A percentile compares a stretch with the other conserved stretches of the same genome.
phyloP scores from a whole-genome alignment of 257 asterid species.

The Nicotiana benthamiana region DNA sequence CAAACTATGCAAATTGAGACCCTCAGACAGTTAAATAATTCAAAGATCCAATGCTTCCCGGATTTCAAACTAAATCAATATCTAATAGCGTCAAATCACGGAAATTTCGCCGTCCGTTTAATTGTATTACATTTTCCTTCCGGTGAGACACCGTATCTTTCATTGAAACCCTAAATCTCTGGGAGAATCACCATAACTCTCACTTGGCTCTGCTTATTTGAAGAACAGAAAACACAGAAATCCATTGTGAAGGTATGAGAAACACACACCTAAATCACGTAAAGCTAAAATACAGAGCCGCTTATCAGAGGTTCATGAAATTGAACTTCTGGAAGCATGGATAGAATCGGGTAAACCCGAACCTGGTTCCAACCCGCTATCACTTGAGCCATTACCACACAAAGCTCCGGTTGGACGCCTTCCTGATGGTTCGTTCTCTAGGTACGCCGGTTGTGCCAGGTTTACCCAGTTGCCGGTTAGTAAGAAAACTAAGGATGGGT shows the following conservation, averaged over 20 bases:
- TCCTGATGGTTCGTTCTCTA: slow-evolving; percentile 54
- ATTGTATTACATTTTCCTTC: not conserved
- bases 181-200: not conserved
- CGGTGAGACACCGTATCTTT: not conserved
- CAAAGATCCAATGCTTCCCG: too few species aligned
- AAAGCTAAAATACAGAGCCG: slow-evolving; percentile 47
- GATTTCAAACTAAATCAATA: too few species aligned
- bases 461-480: slow-evolving; percentile 69
- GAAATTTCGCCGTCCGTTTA: not conserved
- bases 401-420: slow-evolving; percentile 52
- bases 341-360: slow-evolving; percentile 55
- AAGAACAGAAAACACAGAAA: not conserved
- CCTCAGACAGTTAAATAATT: too few species aligned
- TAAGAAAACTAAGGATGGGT: slow-evolving; percentile 77
- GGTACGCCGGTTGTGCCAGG: slow-evolving; percentile 48
- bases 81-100: too few species aligned
- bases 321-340: slow-evolving; percentile 75
- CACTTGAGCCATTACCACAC: slow-evolving; percentile 39
- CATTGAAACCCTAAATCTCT: not conserved
- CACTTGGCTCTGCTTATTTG: not conserved
- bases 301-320: slow-evolving; percentile 45
- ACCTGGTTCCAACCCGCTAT: slow-evolving; percentile 66
- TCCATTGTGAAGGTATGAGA: slow-evolving; percentile 24
- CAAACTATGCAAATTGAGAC: too few species aligned
- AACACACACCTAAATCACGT: slow-evolving; percentile 33